Base-by-base conservation (phyloP, 257 asterid species). In the Striga asiatica region DNA sequence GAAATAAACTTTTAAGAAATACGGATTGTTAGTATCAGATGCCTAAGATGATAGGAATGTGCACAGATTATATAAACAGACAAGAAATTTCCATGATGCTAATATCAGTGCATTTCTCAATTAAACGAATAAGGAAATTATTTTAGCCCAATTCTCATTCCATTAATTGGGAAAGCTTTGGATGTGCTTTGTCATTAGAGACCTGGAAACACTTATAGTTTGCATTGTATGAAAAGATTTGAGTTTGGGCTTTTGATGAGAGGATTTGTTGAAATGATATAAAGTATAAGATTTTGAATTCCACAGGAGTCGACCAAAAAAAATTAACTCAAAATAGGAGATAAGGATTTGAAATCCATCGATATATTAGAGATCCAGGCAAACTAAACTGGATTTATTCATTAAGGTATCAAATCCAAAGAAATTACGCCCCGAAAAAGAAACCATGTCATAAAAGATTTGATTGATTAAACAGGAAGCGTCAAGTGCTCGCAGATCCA, bases 1-100 rank as follows among this genome's bases (percentile, higher is more conserved):
- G 51, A 45, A 35, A 35, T 41, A 52, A 58, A 45, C 16, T 50
- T 42, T 62, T 37, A 49, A 8, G 23, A 49, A 41, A 39, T 32
- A 34, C 32, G 38, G 14, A 24, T n/a, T 56, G 12, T 22, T 54
- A 47, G 27, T 17, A 43, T 42, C 25, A 32, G 54, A 34, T 28
- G 38, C 8, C 13, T 42, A 18, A 18, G 37, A 46, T 27, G 58
- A 5, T 25, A 60, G 46, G 50, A 34, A 50, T 21, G 24, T 54
- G 55, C 41, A 58, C 24, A 11, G 3, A 41, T 49, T 20, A 21
- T 27, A 18, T 17, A 27, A 61, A 10, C 25, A 34, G 34, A 28
- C 52, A n/a, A 56, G 27, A 32, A 45, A 16, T 5, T 24, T 29
- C 20, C 32, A 25, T 25, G 23, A 43, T 43, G 50, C 23, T 16